Base-by-base conservation (phyloP, 176 grass and related monocot genomes). In the Pontederia crassipes region DNA sequence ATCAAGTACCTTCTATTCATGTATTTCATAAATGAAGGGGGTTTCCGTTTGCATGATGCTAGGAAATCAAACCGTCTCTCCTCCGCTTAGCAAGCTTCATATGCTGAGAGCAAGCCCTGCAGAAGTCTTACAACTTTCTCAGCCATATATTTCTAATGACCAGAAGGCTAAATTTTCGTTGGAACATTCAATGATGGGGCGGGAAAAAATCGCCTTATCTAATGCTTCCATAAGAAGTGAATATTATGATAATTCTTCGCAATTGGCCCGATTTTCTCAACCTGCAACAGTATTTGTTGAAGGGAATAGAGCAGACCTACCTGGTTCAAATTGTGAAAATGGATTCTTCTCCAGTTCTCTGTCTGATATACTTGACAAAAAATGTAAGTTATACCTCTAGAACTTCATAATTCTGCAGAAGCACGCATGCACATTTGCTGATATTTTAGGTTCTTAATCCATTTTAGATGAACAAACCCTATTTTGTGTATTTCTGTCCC, bases 11-110 rank as follows among this genome's bases (percentile, higher is more conserved):
- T 74, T 75, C 67, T 11, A 28, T 64, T 77, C 59, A 63, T 77
- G 70, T 74, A 10, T 72, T 72, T 35, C 73, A 68, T 60, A 74
- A 45, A 49, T 35, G 49, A 45, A 54, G 32, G 0, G 0, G 29
- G 47, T 80, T 48, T 12, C 26, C 45, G 47, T 80, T 48, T 12
- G 17, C 45, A 69, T 89, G 54, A 79, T 77, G 64, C 32, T 78
- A 63, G 78, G 72, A 45, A 77, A 62, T 74, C 72, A 84, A 54
- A 60, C 75, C 32, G 55, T 49, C 58, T 82, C 72, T 27, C 76
- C 86, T 77, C 64, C 82, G 11, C 72, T 82, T 70, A 64, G 82
- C 58, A 82, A 82, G 68, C 65, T 67, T 57, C 68, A 77, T 74
- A 47, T 53, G 2, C 72, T 24, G 12, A 75, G 74, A 32, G 54